Conservation (phyloP, 2,329 filamentous ascomycete species). For the Xylariaceae sp. region DNA sequence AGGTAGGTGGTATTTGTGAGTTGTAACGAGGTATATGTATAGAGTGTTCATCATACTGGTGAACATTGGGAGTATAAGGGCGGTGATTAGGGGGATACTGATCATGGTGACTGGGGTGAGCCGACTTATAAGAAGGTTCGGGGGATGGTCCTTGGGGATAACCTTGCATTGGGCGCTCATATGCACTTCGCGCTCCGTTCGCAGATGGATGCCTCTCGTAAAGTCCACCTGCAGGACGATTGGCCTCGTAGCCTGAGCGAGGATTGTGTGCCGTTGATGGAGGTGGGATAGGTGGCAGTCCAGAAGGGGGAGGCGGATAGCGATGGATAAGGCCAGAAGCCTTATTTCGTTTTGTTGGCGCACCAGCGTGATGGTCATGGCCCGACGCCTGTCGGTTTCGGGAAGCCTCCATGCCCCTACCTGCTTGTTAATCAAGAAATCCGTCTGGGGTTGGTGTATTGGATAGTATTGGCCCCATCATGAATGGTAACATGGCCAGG, state of each 20-base stretch:
- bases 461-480: neutral
- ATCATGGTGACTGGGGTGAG: constrained; percentile 13
- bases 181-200: constrained; percentile 2
- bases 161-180: neutral
- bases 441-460: neutral
- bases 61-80: constrained; percentile 11
- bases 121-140: constrained; percentile 3
- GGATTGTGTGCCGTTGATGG: constrained; percentile 21
- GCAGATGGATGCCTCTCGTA: constrained; percentile 11
- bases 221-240: constrained; percentile 7
- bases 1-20: constrained; percentile 4
- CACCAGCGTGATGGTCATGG: constrained; percentile 17
- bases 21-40: neutral
- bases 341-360: constrained; percentile 26
- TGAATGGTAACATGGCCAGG: neutral
- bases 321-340: constrained; percentile 31
- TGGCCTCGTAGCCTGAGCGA: constrained; percentile 15
- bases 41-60: constrained; percentile 12
- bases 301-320: constrained; percentile 27
- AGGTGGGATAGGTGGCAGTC: constrained; percentile 13
- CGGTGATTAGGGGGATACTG: constrained; percentile 13
- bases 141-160: neutral
- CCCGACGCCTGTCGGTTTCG: constrained; percentile 26
- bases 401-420: constrained; percentile 32
- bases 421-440: constrained; percentile 14